Percentiles rank a stretch among this genome's conserved stretches.
Conservation (phyloP, 306 rosid genomes). For the Hylodesmum podocarpum region DNA sequence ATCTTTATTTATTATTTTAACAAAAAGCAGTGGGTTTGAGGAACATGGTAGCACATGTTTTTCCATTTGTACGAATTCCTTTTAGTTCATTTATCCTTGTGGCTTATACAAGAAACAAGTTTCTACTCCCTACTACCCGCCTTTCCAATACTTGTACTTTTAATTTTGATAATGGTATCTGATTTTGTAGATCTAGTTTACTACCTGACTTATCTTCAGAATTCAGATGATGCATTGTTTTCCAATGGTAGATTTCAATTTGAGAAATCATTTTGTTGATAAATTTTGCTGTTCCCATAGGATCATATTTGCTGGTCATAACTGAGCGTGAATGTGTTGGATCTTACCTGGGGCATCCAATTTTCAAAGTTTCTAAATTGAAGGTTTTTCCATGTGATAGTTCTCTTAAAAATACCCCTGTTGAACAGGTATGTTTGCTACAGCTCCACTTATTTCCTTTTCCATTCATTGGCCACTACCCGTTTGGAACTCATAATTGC, state of each 20-base stretch:
- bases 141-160: slow-evolving; percentile 2
- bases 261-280: slow-evolving; percentile 22
- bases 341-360: slow-evolving; percentile 85
- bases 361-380: slow-evolving; percentile 65
- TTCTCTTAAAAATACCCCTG: slow-evolving; percentile 62
- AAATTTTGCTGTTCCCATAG: slow-evolving; percentile 40
- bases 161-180: slow-evolving; percentile 18
- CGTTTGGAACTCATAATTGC: slow-evolving; percentile 30
- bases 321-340: slow-evolving; percentile 72
- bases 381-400: slow-evolving; percentile 86
- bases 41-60: slow-evolving; percentile 20
- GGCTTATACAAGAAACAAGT: background rate
- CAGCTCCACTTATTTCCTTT: slow-evolving; percentile 8
- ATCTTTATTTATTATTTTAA: background rate
- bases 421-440: slow-evolving; percentile 61
- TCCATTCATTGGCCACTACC: slow-evolving; percentile 27
- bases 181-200: slow-evolving; percentile 22
- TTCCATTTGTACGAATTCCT: slow-evolving; percentile 16
- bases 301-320: slow-evolving; percentile 82
- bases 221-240: slow-evolving; percentile 5
- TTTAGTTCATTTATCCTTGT: slow-evolving; percentile 19
- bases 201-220: slow-evolving; percentile 19
- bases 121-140: background rate
- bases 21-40: slow-evolving; percentile 1
- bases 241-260: slow-evolving; percentile 19